Percentiles rank a stretch among this genome's conserved stretches.
Conservation (phyloP, 306 rosid genomes). For the Pachyrhizus erosus region DNA sequence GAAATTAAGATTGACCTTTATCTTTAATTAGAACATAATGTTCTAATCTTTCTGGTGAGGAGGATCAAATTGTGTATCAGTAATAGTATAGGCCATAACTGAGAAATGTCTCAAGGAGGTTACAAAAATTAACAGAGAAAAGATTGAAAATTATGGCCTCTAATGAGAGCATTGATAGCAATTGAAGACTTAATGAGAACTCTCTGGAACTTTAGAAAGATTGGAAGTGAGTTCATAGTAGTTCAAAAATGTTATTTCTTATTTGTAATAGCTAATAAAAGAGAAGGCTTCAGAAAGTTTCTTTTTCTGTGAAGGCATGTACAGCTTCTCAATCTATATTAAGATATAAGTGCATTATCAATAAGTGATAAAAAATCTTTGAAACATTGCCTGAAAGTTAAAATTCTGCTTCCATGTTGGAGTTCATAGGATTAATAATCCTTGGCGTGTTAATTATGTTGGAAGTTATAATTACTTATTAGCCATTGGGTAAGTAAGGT, state of each 20-base stretch:
- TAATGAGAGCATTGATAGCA: neutral
- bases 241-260: conserved; percentile 3
- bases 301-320: neutral
- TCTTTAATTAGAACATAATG: conserved; percentile 2
- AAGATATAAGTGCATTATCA: neutral
- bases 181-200: neutral
- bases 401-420: neutral
- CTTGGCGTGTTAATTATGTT: neutral
- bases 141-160: neutral
- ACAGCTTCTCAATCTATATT: neutral
- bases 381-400: neutral
- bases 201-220: neutral
- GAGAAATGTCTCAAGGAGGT: neutral
- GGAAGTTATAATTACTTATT: neutral
- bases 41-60: neutral
- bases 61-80: neutral
- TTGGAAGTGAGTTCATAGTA: conserved; percentile 1
- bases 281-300: neutral
- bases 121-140: neutral
- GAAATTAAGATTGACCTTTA: neutral
- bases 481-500: neutral
- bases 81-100: neutral
- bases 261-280: neutral
- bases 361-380: neutral
- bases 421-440: neutral